phyloP scores from a whole-genome alignment of 768 basidiomycete genomes.

The Myochromella boudieri region DNA sequence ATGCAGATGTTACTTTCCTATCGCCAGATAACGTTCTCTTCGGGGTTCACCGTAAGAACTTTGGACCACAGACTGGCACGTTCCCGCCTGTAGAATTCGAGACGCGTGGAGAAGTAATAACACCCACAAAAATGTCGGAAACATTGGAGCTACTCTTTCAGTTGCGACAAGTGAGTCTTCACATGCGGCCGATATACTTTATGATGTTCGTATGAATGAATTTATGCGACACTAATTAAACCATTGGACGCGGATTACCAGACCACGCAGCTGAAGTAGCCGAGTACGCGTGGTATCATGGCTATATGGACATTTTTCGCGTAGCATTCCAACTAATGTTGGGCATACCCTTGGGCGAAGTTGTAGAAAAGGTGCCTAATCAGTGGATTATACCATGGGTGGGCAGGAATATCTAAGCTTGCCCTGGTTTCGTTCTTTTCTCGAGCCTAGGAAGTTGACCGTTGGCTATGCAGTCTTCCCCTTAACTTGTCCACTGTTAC shows the following conservation, averaged over 20 bases:
- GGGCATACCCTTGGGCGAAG: slow-evolving; percentile 1
- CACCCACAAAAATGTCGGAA: slow-evolving; percentile 20
- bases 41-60: slow-evolving; percentile 20
- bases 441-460: too few species aligned
- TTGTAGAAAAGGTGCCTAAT: neutral
- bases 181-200: too few species aligned
- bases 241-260: slow-evolving; percentile 1
- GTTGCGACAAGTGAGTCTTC: too few species aligned
- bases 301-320: neutral
- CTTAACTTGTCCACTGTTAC: too few species aligned
- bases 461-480: too few species aligned
- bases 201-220: too few species aligned
- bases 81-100: slow-evolving; percentile 18
- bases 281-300: slow-evolving; percentile 3
- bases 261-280: neutral
- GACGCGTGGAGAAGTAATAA: slow-evolving; percentile 13
- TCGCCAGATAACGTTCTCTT: slow-evolving; percentile 24
- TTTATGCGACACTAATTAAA: too few species aligned
- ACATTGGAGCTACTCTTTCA: too few species aligned
- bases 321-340: neutral
- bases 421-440: too few species aligned
- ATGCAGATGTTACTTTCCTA: slow-evolving; percentile 23
- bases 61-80: slow-evolving; percentile 19
- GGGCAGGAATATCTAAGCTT: too few species aligned
- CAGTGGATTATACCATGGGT: slow-evolving; percentile 7